Evolutionary conservation across 345 rosid genomes (phyloP), one percentile per base, ranked within the genome.

Genomic region (Ceriops tagal): DNA sequence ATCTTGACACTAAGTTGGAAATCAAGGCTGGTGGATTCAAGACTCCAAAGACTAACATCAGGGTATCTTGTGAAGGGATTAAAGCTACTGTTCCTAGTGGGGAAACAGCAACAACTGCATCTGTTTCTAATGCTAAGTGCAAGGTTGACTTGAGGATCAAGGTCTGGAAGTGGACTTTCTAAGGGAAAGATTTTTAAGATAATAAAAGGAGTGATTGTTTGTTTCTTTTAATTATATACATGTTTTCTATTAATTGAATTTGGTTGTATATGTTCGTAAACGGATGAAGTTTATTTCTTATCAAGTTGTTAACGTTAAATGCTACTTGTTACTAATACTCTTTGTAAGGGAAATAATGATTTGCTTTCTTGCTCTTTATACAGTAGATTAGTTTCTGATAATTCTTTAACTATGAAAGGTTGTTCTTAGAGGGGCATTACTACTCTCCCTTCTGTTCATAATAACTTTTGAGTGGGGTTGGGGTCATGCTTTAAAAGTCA

Each of bases 141-240:
- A 85, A 89, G 86, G 96, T 85, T 70, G 96, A 93, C 67, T 70
- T 83, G 62, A 84, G 87, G 72, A 58, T 91, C 78, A 93, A 88
- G 91, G 84, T 93, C 81, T 93, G 97, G 98, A 91, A 88, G 58
- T 82, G 89, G 86, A 85, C 87, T 60, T 80, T 93, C 55, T 76
- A 18, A 53, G 30, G 10, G 28, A 3, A 19, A 27, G 10, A 21
- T 22, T 6, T 6, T 5, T 47, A 0, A 28, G 30, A 61, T 30
- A 19, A 52, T 21, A 58, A 19, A 64, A n/a, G 61, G 72, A 43
- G 53, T 71, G 69, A 43, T 68, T 47, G 34, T 58, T 46, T 21
- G 1, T 28, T 37, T 19, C n/a, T 58, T 58, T 58, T 24, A 35
- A n/a, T 71, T 5, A 10, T 2, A 21, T 62, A 15, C 32, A 10